These are phyloP conservation scores for Suillus lakei DNA, from an alignment of 768 basidiomycete species.

Conservation along the genomic window DNA sequence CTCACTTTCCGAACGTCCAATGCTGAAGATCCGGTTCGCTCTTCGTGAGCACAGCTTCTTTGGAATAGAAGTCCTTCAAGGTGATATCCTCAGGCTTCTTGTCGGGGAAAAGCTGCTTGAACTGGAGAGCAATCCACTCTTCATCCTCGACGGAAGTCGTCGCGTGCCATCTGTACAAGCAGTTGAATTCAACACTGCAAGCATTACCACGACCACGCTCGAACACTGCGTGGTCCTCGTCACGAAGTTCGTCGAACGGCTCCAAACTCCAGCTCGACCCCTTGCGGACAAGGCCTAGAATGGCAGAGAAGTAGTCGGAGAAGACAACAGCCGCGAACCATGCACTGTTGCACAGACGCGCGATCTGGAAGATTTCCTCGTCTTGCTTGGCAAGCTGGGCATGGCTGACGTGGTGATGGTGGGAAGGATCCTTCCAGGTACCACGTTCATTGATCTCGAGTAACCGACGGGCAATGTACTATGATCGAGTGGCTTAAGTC, in stretches of 20 bases:
- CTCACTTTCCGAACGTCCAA: slow-evolving; percentile 73
- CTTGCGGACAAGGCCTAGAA: slow-evolving; percentile 76
- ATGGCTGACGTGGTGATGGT: slow-evolving; percentile 37
- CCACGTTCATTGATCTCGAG: slow-evolving; percentile 83
- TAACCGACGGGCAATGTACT: slow-evolving; percentile 83
- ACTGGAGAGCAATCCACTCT: slow-evolving; percentile 61
- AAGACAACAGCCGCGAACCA: slow-evolving; percentile 84
- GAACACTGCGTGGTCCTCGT: slow-evolving; percentile 63
- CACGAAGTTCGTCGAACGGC: slow-evolving; percentile 77
- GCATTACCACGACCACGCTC: slow-evolving; percentile 83
- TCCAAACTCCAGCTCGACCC: slow-evolving; percentile 80
- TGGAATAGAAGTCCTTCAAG: slow-evolving; percentile 53
- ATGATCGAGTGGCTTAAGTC: not conserved
- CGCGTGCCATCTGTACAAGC: slow-evolving; percentile 85
- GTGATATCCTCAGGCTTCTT: slow-evolving; percentile 55
- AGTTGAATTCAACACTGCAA: slow-evolving; percentile 90
- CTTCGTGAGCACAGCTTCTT: slow-evolving; percentile 43
- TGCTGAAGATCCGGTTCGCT: slow-evolving; percentile 52
- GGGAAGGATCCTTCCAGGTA: slow-evolving; percentile 60
- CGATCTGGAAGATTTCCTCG: slow-evolving; percentile 84
- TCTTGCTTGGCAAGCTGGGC: slow-evolving; percentile 56
- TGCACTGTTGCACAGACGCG: slow-evolving; percentile 75
- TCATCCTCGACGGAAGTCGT: slow-evolving; percentile 77
- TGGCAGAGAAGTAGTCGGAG: slow-evolving; percentile 82
- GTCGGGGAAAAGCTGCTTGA: slow-evolving; percentile 56